These are phyloP conservation scores for Tulasnella sp. DNA, from an alignment of 768 basidiomycete species.

Conservation along the genomic window DNA sequence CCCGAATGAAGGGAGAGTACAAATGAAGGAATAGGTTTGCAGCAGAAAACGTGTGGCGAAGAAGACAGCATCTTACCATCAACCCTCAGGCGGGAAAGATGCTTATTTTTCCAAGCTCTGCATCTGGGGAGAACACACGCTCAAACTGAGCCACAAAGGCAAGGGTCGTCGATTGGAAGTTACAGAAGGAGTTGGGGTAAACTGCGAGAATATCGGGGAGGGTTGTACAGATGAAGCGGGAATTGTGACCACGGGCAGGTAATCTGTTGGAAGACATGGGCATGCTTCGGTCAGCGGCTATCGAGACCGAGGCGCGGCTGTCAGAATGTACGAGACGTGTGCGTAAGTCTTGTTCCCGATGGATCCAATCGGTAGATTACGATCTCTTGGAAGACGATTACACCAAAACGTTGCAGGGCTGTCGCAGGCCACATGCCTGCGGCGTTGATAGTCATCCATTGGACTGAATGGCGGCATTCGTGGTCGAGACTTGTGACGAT, in stretches of 20 bases:
- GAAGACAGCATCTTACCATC: background rate
- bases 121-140: background rate
- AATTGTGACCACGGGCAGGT: background rate
- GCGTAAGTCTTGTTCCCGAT: background rate
- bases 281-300: background rate
- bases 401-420: background rate
- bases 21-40: background rate
- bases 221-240: background rate
- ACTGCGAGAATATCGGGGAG: background rate
- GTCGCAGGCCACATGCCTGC: background rate
- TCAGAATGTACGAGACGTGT: background rate
- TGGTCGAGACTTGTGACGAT: background rate
- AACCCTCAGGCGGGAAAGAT: background rate
- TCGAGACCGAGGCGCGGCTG: background rate
- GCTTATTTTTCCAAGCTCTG: background rate
- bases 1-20: background rate
- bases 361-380: conserved; percentile 2
- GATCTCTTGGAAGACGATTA: background rate
- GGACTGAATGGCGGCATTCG: background rate
- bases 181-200: background rate
- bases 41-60: background rate
- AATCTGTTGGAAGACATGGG: background rate
- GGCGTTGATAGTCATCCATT: background rate
- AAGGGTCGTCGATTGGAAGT: background rate
- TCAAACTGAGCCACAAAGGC: background rate